A percentile compares a stretch with the other conserved stretches of the same genome.
phyloP scores from a whole-genome alignment of 352 stramenopile species.

The Globisporangium cylindrosporum region DNA sequence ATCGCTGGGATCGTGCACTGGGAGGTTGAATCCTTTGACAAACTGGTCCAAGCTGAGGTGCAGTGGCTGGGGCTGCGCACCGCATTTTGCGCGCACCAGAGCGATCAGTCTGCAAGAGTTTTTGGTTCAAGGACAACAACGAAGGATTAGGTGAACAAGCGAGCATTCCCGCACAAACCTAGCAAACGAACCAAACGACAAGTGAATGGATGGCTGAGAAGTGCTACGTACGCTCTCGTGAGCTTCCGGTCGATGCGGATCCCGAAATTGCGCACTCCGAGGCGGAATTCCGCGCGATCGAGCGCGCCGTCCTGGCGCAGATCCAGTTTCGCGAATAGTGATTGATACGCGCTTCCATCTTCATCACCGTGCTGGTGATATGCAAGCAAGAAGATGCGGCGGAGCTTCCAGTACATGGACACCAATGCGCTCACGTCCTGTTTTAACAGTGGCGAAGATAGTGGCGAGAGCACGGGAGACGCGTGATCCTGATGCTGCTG shows the following conservation, averaged over 20 bases:
- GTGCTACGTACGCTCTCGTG: constrained; percentile 45
- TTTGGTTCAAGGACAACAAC: not conserved
- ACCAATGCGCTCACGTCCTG: constrained; percentile 41
- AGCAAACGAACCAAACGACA: not conserved
- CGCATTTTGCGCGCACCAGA: constrained; percentile 48
- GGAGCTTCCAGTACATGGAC: constrained; percentile 46
- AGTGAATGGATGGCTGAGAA: not conserved
- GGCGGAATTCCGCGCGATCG: constrained; percentile 63
- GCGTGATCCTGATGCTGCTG: not conserved
- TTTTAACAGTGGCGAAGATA: constrained; percentile 18
- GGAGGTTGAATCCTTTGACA: constrained; percentile 50
- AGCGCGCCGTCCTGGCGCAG: constrained; percentile 45
- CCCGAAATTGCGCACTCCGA: constrained; percentile 41
- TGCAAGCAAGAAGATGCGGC: constrained; percentile 40
- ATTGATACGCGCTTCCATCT: constrained; percentile 8
- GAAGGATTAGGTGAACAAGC: not conserved
- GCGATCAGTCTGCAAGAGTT: constrained; percentile 38
- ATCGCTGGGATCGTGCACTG: not conserved
- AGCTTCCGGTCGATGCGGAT: constrained; percentile 60
- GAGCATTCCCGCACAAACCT: not conserved
- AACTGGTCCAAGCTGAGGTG: constrained; percentile 50
- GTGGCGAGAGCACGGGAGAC: constrained; percentile 11
- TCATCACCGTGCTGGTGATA: constrained; percentile 18
- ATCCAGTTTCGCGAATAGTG: constrained; percentile 51
- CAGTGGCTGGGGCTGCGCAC: constrained; percentile 33